Evolutionary conservation across 257 asterid genomes (phyloP), one percentile per base, ranked within the genome.

Genomic region (Rhazya stricta): DNA sequence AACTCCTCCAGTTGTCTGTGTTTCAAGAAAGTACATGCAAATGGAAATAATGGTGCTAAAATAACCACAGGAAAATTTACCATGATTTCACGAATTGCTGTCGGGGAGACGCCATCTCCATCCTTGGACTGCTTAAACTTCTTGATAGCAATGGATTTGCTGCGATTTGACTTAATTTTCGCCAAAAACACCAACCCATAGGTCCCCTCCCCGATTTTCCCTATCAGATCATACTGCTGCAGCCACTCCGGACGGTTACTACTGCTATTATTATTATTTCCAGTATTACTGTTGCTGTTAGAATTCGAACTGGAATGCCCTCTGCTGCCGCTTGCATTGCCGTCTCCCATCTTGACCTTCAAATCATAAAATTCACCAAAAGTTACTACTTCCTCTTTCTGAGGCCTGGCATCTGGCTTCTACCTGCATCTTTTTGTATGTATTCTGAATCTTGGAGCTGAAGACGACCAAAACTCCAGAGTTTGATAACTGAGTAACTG

Each of bases 81-180:
- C 99, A 94, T 94, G 73, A 94, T 94, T 87, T 94, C 99, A 32
- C 98, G 97, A 83, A 94, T 94, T 37, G 98, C 98, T n/a, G 97
- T 94, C 13, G 98, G 98, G 71, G 98, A 94, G 74, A 94, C 96
- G 74, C 98, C 97, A 75, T 94, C 98, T 3, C 98, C 98, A 18
- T 94, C 98, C 81, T 94, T 94, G 67, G 98, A 89, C 88, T 91
- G 98, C 94, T 94, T 94, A 90, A 94, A 94, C 78, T 92, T 94
- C 86, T 94, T 94, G 77, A 95, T 92, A 8, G 99, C 99, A 45
- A 95, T 91, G 57, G 97, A 84, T 86, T 91, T 92, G 70, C 90
- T 63, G 46, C 94, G 91, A 72, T 88, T 90, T 46, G 93, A 77
- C 85, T 92, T 95, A 9, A 95, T 83, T 86, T 89, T 95, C 23